These are phyloP conservation scores for Kwoniella dejecticola DNA, from an alignment of 768 basidiomycete genomes.

Conservation along the genomic window DNA sequence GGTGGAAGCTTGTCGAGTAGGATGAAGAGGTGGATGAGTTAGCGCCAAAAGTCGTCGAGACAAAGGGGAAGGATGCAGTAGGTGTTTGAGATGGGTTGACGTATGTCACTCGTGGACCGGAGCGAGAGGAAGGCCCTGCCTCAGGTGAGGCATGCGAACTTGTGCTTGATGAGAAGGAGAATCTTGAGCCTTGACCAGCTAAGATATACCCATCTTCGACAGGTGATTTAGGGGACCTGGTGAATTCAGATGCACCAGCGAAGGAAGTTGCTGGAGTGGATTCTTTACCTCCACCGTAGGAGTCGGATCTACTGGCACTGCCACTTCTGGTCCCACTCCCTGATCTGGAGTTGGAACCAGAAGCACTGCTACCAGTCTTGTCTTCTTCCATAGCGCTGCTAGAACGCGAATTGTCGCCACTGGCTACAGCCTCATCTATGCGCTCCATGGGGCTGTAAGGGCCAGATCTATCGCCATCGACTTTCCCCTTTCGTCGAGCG, in stretches of 20 bases:
- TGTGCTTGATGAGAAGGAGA: conserved; percentile 10
- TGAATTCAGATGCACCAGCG: conserved; percentile 16
- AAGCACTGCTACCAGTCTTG: conserved; percentile 25
- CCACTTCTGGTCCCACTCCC: conserved; percentile 8
- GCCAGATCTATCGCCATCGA: conserved; percentile 6
- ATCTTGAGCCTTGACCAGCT: background rate
- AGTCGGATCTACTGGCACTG: conserved; percentile 2
- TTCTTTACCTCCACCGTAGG: conserved; percentile 2
- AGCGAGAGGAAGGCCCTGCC: conserved; percentile 15
- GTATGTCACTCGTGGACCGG: conserved; percentile 40
- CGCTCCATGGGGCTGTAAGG: conserved; percentile 13
- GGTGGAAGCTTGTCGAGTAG: conserved; percentile 10
- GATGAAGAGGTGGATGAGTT: conserved; percentile 18
- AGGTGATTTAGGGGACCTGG: conserved; percentile 13
- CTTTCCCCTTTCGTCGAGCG: conserved; percentile 14
- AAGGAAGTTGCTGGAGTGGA: conserved; percentile 16
- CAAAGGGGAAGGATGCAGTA: conserved; percentile 29
- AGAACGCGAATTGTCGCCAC: background rate
- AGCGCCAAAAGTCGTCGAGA: conserved; percentile 29
- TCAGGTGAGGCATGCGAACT: conserved; percentile 2
- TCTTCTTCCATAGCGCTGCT: conserved; percentile 7
- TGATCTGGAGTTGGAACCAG: conserved; percentile 15
- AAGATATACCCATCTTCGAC: conserved; percentile 1
- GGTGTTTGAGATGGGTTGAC: conserved; percentile 48
- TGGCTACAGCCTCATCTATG: background rate